Percentiles rank a stretch among this genome's conserved stretches.
Evolutionary conservation across 257 asterid genomes (phyloP).

Genomic region (Nicotiana undulata): DNA sequence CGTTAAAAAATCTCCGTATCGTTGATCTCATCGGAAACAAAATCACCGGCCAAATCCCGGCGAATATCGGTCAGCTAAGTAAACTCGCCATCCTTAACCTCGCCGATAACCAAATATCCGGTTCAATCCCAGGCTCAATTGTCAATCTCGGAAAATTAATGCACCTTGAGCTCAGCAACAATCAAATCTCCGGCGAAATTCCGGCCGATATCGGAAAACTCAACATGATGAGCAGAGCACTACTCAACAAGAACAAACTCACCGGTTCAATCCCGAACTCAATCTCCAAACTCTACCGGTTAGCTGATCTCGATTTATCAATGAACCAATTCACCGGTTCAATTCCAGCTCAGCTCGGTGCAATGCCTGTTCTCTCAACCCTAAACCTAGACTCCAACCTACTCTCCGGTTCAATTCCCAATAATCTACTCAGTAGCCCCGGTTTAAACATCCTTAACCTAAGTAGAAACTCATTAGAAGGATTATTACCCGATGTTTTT

Average conservation of each 20-base stretch:
- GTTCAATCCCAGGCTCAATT: constrained; percentile 52
- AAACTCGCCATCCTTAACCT: constrained; percentile 66
- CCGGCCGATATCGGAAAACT: constrained; percentile 70
- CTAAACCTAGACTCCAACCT: constrained; percentile 59
- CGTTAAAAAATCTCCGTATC: constrained; percentile 49
- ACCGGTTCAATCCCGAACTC: constrained; percentile 74
- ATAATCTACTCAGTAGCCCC: constrained; percentile 37
- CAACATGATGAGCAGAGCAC: constrained; percentile 82
- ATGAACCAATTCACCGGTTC: constrained; percentile 58
- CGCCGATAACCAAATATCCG: constrained; percentile 79
- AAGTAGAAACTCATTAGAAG: constrained; percentile 64
- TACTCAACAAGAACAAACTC: constrained; percentile 61
- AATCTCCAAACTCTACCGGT: constrained; percentile 36
- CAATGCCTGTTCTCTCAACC: constrained; percentile 89
- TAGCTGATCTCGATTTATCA: constrained; percentile 81
- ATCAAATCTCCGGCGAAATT: constrained; percentile 53
- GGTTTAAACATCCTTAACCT: constrained; percentile 68
- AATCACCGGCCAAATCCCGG: constrained; percentile 68
- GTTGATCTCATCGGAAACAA: constrained; percentile 80
- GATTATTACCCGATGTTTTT: constrained; percentile 68
- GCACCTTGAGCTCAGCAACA: constrained; percentile 80
- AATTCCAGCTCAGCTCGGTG: constrained; percentile 62
- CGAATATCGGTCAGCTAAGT: constrained; percentile 53
- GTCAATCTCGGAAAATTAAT: constrained; percentile 54
- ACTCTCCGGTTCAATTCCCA: constrained; percentile 56